phyloP scores from a whole-genome alignment of 306 rosid species.

The Cucurbita argyrosperma region DNA sequence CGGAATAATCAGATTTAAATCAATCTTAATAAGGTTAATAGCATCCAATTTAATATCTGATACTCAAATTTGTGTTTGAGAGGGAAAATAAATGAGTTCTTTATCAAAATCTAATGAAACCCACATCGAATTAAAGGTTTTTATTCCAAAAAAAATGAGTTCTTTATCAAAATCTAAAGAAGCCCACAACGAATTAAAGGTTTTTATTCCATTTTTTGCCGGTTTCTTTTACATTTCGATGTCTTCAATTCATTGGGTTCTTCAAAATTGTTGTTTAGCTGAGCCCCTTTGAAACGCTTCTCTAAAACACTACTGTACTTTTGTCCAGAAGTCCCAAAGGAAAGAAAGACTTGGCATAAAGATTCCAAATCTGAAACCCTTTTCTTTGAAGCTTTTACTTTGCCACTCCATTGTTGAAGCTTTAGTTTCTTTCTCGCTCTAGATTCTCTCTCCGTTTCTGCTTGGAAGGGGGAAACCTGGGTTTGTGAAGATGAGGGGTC shows the following conservation, averaged over 20 bases:
- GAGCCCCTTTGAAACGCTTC: neutral
- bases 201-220: neutral
- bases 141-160: neutral
- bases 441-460: constrained; percentile 8
- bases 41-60: neutral
- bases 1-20: too few species aligned
- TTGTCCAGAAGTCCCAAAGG: constrained; percentile 23
- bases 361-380: constrained; percentile 49
- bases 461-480: neutral
- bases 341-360: neutral
- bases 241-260: neutral
- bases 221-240: neutral
- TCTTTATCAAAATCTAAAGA: neutral
- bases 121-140: neutral
- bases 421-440: neutral
- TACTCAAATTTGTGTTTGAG: neutral
- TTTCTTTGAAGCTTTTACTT: neutral
- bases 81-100: neutral
- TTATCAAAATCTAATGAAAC: neutral
- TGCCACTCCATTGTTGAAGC: too few species aligned
- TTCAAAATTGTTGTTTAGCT: neutral
- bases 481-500: constrained; percentile 56
- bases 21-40: neutral
- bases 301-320: constrained; percentile 15
- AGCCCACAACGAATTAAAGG: neutral